Conservation (phyloP, 495 filamentous ascomycete species). For the Talaromyces liani region DNA sequence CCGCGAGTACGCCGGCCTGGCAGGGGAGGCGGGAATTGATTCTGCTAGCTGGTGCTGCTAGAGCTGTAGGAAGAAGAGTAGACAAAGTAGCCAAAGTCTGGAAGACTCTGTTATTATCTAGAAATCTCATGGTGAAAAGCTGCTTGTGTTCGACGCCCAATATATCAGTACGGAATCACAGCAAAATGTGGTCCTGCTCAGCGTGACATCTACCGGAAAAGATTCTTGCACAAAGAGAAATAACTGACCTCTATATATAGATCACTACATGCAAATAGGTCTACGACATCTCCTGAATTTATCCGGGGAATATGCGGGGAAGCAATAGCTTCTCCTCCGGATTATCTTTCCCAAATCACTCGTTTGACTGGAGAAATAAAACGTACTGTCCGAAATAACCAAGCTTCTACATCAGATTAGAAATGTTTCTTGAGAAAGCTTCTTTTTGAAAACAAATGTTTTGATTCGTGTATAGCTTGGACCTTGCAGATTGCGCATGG, state of each 20-base stretch:
- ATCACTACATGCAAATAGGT: background rate
- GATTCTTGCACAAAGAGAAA: background rate
- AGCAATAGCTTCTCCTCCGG: background rate
- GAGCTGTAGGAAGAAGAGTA: background rate
- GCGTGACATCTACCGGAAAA: background rate
- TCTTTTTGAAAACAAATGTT: background rate
- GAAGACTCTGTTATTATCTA: background rate
- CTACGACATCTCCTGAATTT: background rate
- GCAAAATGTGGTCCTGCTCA: background rate
- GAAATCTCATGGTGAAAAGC: background rate
- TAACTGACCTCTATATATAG: background rate
- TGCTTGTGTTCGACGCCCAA: background rate
- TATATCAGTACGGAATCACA: background rate
- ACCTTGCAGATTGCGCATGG: background rate
- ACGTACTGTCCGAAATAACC: background rate
- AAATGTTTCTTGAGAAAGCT: background rate
- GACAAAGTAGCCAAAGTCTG: background rate
- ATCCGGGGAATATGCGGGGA: conserved; percentile 1
- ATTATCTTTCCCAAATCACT: background rate
- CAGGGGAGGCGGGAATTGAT: background rate
- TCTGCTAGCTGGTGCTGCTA: background rate
- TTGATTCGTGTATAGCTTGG: background rate
- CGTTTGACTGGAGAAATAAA: background rate
- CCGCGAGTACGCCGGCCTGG: conserved; percentile 19
- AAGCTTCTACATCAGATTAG: background rate